phyloP scores from a whole-genome alignment of 805 yeast genomes.

The Lachancea meyersii region DNA sequence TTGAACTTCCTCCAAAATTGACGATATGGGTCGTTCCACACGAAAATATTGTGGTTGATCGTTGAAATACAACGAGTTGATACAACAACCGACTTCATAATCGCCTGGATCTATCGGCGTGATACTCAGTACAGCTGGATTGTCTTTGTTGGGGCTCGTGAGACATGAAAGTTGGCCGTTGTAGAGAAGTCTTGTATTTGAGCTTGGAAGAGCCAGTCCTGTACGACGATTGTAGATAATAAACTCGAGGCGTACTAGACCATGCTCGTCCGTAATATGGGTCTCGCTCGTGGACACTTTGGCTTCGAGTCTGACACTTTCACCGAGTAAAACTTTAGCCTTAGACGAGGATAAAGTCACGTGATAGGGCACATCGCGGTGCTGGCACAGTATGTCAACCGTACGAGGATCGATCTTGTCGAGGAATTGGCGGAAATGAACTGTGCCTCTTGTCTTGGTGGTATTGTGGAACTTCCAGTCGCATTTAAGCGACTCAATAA shows the following conservation, averaged over 20 bases:
- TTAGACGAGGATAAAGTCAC: slow-evolving; percentile 14
- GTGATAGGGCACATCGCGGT: slow-evolving; percentile 14
- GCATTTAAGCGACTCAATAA: slow-evolving; percentile 57
- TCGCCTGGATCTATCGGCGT: slow-evolving; percentile 71
- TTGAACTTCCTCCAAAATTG: not conserved
- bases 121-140: slow-evolving; percentile 40
- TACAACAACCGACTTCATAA: slow-evolving; percentile 63
- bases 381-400: slow-evolving; percentile 21
- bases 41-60: slow-evolving; percentile 8
- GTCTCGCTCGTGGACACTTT: slow-evolving; percentile 3
- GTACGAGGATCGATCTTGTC: slow-evolving; percentile 23
- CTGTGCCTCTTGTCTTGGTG: slow-evolving; percentile 14
- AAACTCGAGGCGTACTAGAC: slow-evolving; percentile 10
- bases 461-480: slow-evolving; percentile 44
- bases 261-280: not conserved
- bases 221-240: slow-evolving; percentile 23
- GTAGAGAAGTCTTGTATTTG: slow-evolving; percentile 54
- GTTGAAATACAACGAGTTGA: slow-evolving; percentile 5
- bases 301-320: slow-evolving; percentile 11
- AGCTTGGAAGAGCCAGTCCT: slow-evolving; percentile 19
- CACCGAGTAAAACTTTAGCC: slow-evolving; percentile 13
- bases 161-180: slow-evolving; percentile 62
- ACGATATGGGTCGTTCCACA: slow-evolving; percentile 3
- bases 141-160: slow-evolving; percentile 38
- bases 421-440: slow-evolving; percentile 25